Conservation (phyloP, 192 early-diverging fungal genomes). For the Coemansia sp. region DNA sequence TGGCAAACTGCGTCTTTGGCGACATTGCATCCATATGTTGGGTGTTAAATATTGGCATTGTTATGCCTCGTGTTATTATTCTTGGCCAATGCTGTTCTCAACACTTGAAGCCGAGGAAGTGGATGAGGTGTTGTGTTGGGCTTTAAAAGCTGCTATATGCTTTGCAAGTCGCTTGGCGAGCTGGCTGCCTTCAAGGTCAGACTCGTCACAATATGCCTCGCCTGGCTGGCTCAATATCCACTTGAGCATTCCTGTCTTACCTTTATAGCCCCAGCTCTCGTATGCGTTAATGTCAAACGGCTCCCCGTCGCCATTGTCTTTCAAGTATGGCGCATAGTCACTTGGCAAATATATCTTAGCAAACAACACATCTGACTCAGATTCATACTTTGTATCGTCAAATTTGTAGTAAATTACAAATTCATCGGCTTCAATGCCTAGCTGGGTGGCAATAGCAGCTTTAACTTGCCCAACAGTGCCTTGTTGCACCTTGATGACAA, state of each 20-base stretch:
- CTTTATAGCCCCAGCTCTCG: not conserved
- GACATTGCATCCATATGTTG: not conserved
- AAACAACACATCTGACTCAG: not conserved
- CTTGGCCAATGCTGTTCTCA: not conserved
- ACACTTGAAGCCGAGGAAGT: not conserved
- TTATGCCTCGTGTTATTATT: not conserved
- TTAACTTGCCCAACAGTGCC: not conserved
- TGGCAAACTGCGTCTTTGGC: too few relatives aligned
- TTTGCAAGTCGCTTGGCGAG: not conserved
- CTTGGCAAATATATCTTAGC: not conserved
- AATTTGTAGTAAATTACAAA: not conserved
- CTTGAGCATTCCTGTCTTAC: not conserved
- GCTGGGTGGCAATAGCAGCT: not conserved
- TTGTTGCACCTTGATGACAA: not conserved
- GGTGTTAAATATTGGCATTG: not conserved
- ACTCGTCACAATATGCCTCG: not conserved
- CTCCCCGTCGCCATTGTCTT: too few relatives aligned
- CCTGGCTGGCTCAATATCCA: not conserved
- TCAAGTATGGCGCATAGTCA: not conserved
- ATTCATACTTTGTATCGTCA: not conserved
- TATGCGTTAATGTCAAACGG: not conserved
- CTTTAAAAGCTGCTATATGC: not conserved
- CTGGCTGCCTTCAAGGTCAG: not conserved
- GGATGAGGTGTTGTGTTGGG: not conserved
- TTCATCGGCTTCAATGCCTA: not conserved